A percentile compares a stretch with the other conserved stretches of the same genome.
These are phyloP conservation scores for Aureobasidium melanogenum DNA, from an alignment of 2,329 filamentous ascomycete species.

Conservation along the genomic window DNA sequence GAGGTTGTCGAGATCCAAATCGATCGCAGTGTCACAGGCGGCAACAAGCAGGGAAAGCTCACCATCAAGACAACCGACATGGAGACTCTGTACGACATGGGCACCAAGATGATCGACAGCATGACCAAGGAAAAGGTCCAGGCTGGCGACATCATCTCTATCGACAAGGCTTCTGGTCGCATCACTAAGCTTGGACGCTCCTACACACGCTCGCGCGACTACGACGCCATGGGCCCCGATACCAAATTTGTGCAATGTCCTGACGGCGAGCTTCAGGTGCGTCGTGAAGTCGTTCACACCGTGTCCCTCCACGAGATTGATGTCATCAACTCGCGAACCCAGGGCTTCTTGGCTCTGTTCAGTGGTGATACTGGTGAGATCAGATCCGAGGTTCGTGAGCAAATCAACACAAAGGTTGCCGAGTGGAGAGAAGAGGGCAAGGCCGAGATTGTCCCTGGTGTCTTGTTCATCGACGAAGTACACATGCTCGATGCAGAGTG, in stretches of 20 bases:
- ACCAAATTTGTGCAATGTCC: conserved; percentile 98
- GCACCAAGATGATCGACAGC: conserved; percentile 98
- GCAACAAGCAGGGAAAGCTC: conserved; percentile 96
- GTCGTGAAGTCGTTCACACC: conserved; percentile 94
- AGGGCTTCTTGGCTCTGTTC: conserved; percentile 94
- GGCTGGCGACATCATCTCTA: conserved; percentile 96
- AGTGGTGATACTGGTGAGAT: conserved; percentile 98
- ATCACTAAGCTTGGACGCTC: conserved; percentile 95
- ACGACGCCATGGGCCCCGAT: conserved; percentile 97
- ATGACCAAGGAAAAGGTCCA: conserved; percentile 99
- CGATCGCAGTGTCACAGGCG: conserved; percentile 89
- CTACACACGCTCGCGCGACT: conserved; percentile 90
- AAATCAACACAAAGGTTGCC: conserved; percentile 97
- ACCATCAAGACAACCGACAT: conserved; percentile 99
- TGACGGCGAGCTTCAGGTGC: conserved; percentile 93
- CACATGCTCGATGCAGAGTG: conserved; percentile 99
- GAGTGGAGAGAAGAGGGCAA: conserved; percentile 99
- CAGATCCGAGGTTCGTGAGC: conserved; percentile 89
- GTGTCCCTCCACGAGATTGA: conserved; percentile 97
- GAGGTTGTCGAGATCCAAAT: conserved; percentile 99
- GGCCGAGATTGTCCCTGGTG: conserved; percentile 92
- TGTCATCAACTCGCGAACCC: conserved; percentile 98
- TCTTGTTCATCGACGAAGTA: conserved; percentile 97
- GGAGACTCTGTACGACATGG: conserved; percentile 99
- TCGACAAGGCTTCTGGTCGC: conserved; percentile 96